Base-by-base conservation (phyloP, 164 flowering plant genomes). In the Sextonia rubra region DNA sequence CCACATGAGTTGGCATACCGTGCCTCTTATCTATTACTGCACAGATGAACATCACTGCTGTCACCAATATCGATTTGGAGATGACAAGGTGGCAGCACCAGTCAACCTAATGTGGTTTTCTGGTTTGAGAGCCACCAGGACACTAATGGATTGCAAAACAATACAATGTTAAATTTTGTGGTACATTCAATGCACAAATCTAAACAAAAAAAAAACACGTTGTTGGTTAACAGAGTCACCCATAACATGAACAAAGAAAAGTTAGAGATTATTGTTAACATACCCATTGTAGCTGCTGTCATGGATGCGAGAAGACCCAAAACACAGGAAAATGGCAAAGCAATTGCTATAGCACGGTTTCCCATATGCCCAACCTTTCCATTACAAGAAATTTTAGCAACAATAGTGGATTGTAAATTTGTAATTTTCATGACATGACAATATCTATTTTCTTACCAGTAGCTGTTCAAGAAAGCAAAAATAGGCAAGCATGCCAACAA, bases 401-500 rank as follows among this genome's bases (percentile, higher is more conserved):
- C 56, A 69, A 17, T 23, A 73, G 20, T 15, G 2, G 11, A 62
- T 47, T 56, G 2, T 17, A 62, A 22, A 66, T 48, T 26, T 56
- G 55, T 63, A 48, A 60, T 37, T 37, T 37, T 37, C 44, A 73
- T 37, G 32, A 18, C 25, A 7, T 32, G n/a, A 20, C 17, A 22
- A 30, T 44, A 47, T 68, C 44, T 5, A 52, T 17, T 52, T n/a
- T 47, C 86, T 81, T 88, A 95, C 99, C 92, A 93, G 85, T n/a
- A 95, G 91, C 79, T 91, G 93, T 83, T 95, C 98, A 17, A 95
- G 93, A 77, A 95, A 95, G 79, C 99, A 95, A 70, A 95, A 95
- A 82, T 95, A 93, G 66, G 94, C 94, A 47, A 95, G 91, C 94
- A 95, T 91, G 87, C 99, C 88, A 76, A 95, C 81, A 69, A 95